Evolutionary conservation across 257 asterid genomes (phyloP), one percentile per base, ranked within the genome.

Genomic region (Nemophila menziesii): DNA sequence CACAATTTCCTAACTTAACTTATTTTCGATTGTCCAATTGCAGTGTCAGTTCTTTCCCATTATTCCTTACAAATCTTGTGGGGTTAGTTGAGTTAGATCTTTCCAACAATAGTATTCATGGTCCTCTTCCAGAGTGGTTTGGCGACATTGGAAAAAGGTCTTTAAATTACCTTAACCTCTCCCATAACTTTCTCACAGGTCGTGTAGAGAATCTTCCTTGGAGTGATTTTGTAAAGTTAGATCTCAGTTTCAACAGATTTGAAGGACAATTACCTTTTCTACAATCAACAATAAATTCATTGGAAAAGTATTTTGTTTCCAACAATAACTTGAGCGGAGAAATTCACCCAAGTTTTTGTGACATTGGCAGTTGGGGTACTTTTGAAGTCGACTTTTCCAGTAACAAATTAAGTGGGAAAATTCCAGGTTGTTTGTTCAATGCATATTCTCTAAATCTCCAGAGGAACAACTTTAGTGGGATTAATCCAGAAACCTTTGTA

Each of bases 71-170:
- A 12, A 40, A 40, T 40, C 20, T 40, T 12, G 20, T 4, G 6
- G 10, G 8, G 9, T 40, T 40, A 20, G 20, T 0, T 8, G 0
- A 5, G 7, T 11, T 40, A 40, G 44, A 40, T 40, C 44, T 40
- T 40, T 40, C 44, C 16, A 9, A 40, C 44, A 40, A 40, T 40
- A 14, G 17, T n/a, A 40, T 40, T 4, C 44, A 14, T 14, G 44
- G 44, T 14, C 16, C 20, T n/a, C 14, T 40, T 40, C 44, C 44
- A 3, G 44, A 40, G 17, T 40, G 44, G 44, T 16, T 11, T 11
- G 9, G 16, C 4, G 11, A 2, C 3, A 14, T 14, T 18, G 33
- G 0, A 8, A 38, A 2, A 20, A 38, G 33, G 5, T 22, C 20
- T 34, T 20, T 5, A 14, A 12, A 49, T 11, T 37, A 33, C 33